Conservation (phyloP, 305 asterid genomes). For the Withania somnifera region DNA sequence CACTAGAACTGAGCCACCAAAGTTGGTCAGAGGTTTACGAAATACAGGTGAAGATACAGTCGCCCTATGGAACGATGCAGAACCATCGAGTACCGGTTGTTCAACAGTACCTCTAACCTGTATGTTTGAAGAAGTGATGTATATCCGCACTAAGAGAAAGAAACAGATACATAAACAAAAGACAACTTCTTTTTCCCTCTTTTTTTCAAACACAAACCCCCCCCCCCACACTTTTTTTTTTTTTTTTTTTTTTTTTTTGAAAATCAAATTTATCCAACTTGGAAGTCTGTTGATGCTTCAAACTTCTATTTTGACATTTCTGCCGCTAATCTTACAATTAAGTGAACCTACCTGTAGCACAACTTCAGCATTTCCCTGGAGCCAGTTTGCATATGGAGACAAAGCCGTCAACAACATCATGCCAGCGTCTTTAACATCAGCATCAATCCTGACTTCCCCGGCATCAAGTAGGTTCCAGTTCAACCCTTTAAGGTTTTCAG, state of each 20-base stretch:
- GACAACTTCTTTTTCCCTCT: not conserved
- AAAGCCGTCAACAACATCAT: conserved; percentile 96
- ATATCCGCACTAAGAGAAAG: not conserved
- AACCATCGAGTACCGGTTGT: conserved; percentile 92
- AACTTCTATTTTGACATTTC: not conserved
- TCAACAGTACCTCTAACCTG: conserved; percentile 99
- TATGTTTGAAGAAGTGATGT: conserved; percentile 5
- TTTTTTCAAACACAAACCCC: no score
- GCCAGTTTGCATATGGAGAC: conserved; percentile 99
- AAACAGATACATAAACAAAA: not conserved
- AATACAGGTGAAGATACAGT: conserved; percentile 94
- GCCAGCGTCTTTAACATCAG: conserved; percentile 97
- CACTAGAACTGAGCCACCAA: conserved; percentile 87
- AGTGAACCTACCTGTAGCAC: conserved; percentile 65
- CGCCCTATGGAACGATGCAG: conserved; percentile 97
- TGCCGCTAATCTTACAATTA: conserved; percentile 1
- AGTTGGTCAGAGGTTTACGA: conserved; percentile 77
- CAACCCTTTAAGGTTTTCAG: conserved; percentile 85
- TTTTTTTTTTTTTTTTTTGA: not conserved
- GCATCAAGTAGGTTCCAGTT: conserved; percentile 94
- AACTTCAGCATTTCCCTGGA: conserved; percentile 94
- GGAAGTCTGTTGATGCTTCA: not conserved
- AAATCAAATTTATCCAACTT: not conserved
- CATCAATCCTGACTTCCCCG: conserved; percentile 98
- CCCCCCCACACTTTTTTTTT: no score